phyloP scores from a whole-genome alignment of 805 yeast species.

The Naumovozyma castellii region DNA sequence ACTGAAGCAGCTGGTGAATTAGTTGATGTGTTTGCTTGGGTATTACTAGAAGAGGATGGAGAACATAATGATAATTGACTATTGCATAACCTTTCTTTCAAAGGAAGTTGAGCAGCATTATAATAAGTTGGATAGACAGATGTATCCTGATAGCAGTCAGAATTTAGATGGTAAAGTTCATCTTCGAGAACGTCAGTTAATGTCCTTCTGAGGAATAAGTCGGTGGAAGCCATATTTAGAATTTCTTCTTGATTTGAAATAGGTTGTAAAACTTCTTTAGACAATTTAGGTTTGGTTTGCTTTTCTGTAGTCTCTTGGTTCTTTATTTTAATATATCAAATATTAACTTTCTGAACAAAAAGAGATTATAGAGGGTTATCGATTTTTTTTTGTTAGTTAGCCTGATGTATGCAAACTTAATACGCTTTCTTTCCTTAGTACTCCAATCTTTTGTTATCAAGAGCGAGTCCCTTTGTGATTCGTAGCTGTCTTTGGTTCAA shows the following conservation, averaged over 20 bases:
- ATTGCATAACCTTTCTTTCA: constrained; percentile 8
- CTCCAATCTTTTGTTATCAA: too few relatives aligned
- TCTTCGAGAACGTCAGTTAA: constrained; percentile 29
- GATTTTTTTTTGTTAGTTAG: too few relatives aligned
- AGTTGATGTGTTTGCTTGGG: constrained; percentile 6
- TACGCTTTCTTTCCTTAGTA: too few relatives aligned
- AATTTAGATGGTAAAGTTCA: constrained; percentile 21
- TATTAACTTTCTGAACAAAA: too few relatives aligned
- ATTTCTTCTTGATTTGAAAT: background rate
- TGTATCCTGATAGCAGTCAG: background rate
- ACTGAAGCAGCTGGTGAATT: constrained; percentile 16
- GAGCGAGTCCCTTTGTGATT: too few relatives aligned
- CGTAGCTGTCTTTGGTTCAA: too few relatives aligned
- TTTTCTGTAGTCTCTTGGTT: too few relatives aligned
- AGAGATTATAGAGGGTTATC: too few relatives aligned
- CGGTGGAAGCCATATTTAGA: constrained; percentile 12
- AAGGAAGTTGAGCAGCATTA: constrained; percentile 6
- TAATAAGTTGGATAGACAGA: background rate
- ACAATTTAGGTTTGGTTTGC: too few relatives aligned
- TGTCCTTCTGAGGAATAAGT: constrained; percentile 20
- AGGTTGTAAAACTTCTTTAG: background rate
- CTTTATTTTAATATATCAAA: too few relatives aligned
- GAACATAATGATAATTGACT: background rate
- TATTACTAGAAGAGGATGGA: constrained; percentile 3
- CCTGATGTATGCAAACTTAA: too few relatives aligned